A percentile compares a stretch with the other conserved stretches of the same genome.
Conservation (phyloP, 345 rosid species). For the Cardamine resedifolia region DNA sequence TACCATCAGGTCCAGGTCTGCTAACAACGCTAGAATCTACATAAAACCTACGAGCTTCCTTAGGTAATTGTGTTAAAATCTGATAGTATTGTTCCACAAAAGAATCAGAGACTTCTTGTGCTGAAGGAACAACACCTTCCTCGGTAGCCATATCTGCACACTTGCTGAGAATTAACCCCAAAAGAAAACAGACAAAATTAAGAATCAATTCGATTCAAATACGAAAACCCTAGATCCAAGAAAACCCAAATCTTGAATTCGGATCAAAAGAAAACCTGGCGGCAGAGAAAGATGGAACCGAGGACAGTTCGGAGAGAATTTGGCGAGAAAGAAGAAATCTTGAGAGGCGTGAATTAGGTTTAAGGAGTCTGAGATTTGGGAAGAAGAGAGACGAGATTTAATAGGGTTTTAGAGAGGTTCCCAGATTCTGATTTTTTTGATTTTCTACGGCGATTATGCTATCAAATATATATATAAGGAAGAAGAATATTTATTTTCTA, state of each 20-base stretch:
- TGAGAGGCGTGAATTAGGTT: conserved; percentile 8
- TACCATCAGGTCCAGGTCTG: conserved; percentile 34
- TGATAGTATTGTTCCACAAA: conserved; percentile 30
- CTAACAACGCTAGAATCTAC: conserved; percentile 21
- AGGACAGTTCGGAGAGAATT: conserved; percentile 8
- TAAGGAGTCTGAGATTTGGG: conserved; percentile 5
- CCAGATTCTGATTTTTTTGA: conserved; percentile 9
- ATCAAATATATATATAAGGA: neutral
- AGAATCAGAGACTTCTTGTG: conserved; percentile 14
- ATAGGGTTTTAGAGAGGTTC: conserved; percentile 41
- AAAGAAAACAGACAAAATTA: neutral
- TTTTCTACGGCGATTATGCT: neutral
- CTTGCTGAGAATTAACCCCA: neutral
- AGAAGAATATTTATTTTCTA: conserved; percentile 2
- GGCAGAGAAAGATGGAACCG: conserved; percentile 34
- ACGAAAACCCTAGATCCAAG: conserved; percentile 23
- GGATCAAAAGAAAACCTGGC: conserved; percentile 8
- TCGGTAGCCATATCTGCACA: conserved; percentile 40
- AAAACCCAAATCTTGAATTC: conserved; percentile 9
- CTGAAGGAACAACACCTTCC: conserved; percentile 27
- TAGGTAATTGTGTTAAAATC: neutral
- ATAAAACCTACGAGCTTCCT: conserved; percentile 21
- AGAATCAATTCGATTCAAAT: conserved; percentile 17
- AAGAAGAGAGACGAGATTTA: neutral
- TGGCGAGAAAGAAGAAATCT: conserved; percentile 11